Evolutionary conservation across 768 basidiomycete species (phyloP).

Genomic region (Mycena metata): DNA sequence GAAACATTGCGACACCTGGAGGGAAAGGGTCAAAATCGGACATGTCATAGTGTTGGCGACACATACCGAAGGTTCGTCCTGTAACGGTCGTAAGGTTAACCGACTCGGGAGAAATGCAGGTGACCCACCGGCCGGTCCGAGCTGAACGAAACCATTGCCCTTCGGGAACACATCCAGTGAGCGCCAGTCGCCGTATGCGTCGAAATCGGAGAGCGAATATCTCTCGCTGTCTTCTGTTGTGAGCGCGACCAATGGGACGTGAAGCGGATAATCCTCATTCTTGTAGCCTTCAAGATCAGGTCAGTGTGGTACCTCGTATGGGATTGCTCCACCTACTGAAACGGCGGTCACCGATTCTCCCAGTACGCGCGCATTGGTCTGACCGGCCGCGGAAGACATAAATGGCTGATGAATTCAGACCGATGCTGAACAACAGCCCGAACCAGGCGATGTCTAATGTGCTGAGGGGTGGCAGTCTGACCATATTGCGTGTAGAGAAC

Average conservation of each 20-base stretch:
- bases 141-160: conserved; percentile 32
- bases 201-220: conserved; percentile 23
- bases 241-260: conserved; percentile 26
- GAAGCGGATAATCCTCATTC: conserved; percentile 31
- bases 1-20: conserved; percentile 47
- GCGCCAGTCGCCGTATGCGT: conserved; percentile 32
- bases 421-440: conserved; percentile 23
- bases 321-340: conserved; percentile 26
- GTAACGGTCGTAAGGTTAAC: no score
- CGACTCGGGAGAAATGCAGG: no score
- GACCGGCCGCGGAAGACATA: conserved; percentile 20
- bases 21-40: not conserved
- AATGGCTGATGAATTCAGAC: conserved; percentile 28
- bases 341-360: conserved; percentile 28
- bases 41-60: not conserved
- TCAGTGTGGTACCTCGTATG: not conserved
- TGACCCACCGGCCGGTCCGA: conserved; percentile 27
- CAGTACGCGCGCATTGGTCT: conserved; percentile 4
- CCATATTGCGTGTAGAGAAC: conserved; percentile 1
- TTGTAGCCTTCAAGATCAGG: conserved; percentile 21
- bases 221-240: conserved; percentile 28
- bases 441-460: conserved; percentile 21
- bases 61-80: conserved; percentile 22
- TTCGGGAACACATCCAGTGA: conserved; percentile 28
- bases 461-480: conserved; percentile 8